These are phyloP conservation scores for Phaeosphaeria sp. DNA, from an alignment of 2,329 filamentous ascomycete species.

Conservation along the genomic window DNA sequence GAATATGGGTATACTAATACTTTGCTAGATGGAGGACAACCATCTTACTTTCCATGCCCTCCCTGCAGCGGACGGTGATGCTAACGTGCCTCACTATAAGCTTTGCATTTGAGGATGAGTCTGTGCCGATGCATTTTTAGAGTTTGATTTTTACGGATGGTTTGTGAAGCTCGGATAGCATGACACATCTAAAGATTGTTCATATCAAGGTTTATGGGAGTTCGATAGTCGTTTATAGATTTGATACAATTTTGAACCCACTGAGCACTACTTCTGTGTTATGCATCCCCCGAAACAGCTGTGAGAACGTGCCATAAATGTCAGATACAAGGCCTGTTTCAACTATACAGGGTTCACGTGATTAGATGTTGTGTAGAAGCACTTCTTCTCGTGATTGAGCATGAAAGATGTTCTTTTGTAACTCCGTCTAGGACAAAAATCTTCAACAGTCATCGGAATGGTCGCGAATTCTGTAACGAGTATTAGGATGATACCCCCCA, in stretches of 20 bases:
- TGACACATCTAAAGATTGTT: background rate
- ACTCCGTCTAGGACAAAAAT: no score
- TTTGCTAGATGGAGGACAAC: background rate
- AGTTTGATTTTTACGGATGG: background rate
- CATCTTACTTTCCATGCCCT: background rate
- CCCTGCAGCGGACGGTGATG: background rate
- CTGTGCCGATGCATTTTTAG: background rate
- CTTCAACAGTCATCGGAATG: no score
- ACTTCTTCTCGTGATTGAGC: no score
- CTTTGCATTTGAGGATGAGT: background rate
- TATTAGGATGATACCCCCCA: no score
- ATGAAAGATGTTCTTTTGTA: no score
- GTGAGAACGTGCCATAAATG: no score
- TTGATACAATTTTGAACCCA: background rate
- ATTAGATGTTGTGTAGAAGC: no score
- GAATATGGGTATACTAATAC: background rate
- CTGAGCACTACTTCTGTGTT: background rate
- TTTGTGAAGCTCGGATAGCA: background rate
- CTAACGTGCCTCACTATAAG: background rate
- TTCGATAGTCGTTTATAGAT: background rate
- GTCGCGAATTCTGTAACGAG: no score
- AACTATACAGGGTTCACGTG: no score
- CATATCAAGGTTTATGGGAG: background rate
- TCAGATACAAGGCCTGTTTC: no score
- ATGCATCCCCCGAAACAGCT: no score